Evolutionary conservation across 768 basidiomycete species (phyloP).

Genomic region (Leucosporidium creatinivorum): DNA sequence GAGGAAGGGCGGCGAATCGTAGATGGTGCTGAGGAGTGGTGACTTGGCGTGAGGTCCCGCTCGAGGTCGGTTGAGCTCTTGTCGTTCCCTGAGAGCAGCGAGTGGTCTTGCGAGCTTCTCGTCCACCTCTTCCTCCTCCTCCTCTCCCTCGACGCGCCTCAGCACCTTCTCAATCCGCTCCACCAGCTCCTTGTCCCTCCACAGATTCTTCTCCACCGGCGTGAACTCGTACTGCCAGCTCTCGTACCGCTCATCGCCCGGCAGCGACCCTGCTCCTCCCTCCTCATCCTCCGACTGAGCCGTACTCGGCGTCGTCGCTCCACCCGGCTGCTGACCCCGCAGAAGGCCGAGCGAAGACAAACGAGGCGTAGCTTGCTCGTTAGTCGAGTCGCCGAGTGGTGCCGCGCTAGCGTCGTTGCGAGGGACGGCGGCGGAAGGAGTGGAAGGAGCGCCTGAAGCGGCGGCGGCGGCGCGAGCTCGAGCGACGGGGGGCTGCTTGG

Average conservation of each 20-base stretch:
- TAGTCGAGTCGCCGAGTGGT: too few species aligned
- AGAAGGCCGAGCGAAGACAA: too few species aligned
- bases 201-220: conserved; percentile 19
- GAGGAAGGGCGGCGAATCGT: conserved; percentile 8
- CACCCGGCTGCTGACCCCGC: background rate
- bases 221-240: conserved; percentile 38
- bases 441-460: too few species aligned
- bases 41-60: background rate
- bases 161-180: background rate
- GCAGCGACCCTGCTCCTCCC: too few species aligned
- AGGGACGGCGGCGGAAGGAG: too few species aligned
- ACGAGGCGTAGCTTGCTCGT: too few species aligned
- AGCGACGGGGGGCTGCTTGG: background rate
- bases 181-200: background rate
- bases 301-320: background rate
- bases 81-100: conserved; percentile 39
- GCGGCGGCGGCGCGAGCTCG: too few species aligned
- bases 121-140: conserved; percentile 38
- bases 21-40: conserved; percentile 17
- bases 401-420: too few species aligned
- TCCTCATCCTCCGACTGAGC: conserved; percentile 3
- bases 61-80: conserved; percentile 5
- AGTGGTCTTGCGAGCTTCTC: background rate
- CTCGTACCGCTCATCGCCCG: conserved; percentile 29
- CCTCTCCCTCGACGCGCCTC: conserved; percentile 44